These are phyloP conservation scores for Bipolaris victoriae DNA, from an alignment of 2,329 filamentous ascomycete genomes.

Conservation along the genomic window DNA sequence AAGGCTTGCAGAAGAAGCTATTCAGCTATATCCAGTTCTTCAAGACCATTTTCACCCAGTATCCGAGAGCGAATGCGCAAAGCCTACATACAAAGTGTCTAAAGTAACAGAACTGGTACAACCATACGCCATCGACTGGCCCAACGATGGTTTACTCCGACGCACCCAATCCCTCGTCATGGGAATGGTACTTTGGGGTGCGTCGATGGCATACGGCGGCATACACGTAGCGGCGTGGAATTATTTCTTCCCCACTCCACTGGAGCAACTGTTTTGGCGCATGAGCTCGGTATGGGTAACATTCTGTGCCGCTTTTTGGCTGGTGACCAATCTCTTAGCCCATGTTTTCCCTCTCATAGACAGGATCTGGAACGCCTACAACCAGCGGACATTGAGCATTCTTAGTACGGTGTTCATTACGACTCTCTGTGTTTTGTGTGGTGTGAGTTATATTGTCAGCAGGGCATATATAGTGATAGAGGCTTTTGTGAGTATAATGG, in stretches of 20 bases:
- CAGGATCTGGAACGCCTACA: constrained; percentile 19
- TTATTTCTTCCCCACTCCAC: constrained; percentile 22
- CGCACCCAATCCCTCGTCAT: constrained; percentile 18
- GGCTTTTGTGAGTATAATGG: constrained; percentile 24
- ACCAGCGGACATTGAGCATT: constrained; percentile 4
- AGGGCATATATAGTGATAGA: constrained; percentile 29
- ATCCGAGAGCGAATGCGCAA: neutral
- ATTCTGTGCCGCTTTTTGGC: constrained; percentile 29
- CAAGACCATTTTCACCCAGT: neutral
- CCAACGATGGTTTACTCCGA: constrained; percentile 26
- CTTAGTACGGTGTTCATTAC: neutral
- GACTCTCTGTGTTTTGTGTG: neutral
- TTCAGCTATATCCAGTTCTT: neutral
- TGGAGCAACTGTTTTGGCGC: constrained; percentile 29
- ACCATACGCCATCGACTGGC: constrained; percentile 22
- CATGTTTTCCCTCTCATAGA: constrained; percentile 15
- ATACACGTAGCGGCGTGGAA: constrained; percentile 32
- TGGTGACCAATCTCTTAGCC: constrained; percentile 21
- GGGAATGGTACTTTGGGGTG: constrained; percentile 26
- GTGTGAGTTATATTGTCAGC: constrained; percentile 13
- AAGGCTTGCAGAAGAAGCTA: neutral
- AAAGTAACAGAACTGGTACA: neutral
- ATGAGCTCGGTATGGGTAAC: constrained; percentile 23
- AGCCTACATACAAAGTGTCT: neutral
- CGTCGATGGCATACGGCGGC: constrained; percentile 27